Evolutionary conservation across 2,329 filamentous ascomycete genomes (phyloP).

Genomic region (Karstenula rhodostoma): DNA sequence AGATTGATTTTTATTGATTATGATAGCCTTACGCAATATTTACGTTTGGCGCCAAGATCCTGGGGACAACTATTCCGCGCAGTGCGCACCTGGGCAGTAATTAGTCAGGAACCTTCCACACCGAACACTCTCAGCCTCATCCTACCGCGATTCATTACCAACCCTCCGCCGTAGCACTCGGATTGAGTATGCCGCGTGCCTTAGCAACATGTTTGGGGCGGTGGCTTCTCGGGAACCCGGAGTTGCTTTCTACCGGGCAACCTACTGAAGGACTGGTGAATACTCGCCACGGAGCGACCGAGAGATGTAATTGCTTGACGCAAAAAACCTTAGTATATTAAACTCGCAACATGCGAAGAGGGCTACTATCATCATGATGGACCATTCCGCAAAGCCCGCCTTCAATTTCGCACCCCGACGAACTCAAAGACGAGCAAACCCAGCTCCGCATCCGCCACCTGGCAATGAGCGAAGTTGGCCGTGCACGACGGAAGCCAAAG

Average conservation of each 20-base stretch:
- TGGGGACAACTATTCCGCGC: not conserved
- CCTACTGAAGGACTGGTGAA: not conserved
- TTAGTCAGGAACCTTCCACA: constrained; percentile 2
- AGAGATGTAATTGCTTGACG: not conserved
- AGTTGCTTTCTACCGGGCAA: constrained; percentile 13
- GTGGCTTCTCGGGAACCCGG: constrained; percentile 16
- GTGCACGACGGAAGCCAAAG: constrained; percentile 36
- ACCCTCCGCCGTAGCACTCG: constrained; percentile 7
- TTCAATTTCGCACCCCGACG: constrained; percentile 44
- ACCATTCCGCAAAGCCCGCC: constrained; percentile 30
- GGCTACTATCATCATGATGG: constrained; percentile 24
- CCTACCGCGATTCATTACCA: constrained; percentile 14
- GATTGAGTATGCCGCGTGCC: constrained; percentile 1
- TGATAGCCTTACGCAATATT: not conserved
- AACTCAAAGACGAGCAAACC: constrained; percentile 41
- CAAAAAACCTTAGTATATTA: not conserved
- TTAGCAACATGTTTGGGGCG: constrained; percentile 16
- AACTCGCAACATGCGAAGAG: not conserved
- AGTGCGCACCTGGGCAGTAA: not conserved
- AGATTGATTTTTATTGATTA: not conserved
- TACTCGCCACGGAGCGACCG: not conserved
- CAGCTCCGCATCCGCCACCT: constrained; percentile 42
- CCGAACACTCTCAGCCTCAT: not conserved
- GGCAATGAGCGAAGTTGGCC: constrained; percentile 45
- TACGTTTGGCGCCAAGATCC: not conserved